These are phyloP conservation scores for Heterobasidion occidentale DNA, from an alignment of 1,284 basidiomycete species.

Conservation along the genomic window DNA sequence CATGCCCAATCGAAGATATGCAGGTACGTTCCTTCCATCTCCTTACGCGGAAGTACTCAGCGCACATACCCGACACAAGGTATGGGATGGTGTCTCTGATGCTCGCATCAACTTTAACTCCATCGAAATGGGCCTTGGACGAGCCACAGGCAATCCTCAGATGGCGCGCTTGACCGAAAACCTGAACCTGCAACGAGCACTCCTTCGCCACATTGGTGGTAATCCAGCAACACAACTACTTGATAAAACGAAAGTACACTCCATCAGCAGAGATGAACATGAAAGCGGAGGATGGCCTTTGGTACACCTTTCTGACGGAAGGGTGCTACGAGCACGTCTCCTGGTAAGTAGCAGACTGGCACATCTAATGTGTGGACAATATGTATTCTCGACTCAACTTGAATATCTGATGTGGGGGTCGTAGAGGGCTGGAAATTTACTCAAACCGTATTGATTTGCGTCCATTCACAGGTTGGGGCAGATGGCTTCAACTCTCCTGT, in stretches of 20 bases:
- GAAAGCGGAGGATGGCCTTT: conserved; percentile 63
- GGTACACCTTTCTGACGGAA: conserved; percentile 60
- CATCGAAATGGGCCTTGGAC: conserved; percentile 33
- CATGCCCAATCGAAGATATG: conserved; percentile 76
- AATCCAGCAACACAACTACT: conserved; percentile 42
- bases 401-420: too few species aligned
- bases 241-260: conserved; percentile 63
- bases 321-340: conserved; percentile 57
- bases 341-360: conserved; percentile 40
- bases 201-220: conserved; percentile 50
- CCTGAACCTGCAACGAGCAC: conserved; percentile 80
- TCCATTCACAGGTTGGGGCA: conserved; percentile 74
- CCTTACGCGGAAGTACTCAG: background rate
- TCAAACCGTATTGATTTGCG: background rate
- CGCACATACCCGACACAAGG: conserved; percentile 30
- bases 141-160: conserved; percentile 21
- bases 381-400: conserved; percentile 1
- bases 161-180: conserved; percentile 88
- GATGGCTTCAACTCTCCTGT: conserved; percentile 96
- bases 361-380: background rate
- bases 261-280: conserved; percentile 42
- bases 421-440: too few species aligned
- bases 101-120: conserved; percentile 71
- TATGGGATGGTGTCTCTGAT: conserved; percentile 86
- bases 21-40: conserved; percentile 41